Evolutionary conservation across 768 basidiomycete genomes (phyloP), one percentile per base, ranked within the genome.

Genomic region (Leccinum longicurvipes): DNA sequence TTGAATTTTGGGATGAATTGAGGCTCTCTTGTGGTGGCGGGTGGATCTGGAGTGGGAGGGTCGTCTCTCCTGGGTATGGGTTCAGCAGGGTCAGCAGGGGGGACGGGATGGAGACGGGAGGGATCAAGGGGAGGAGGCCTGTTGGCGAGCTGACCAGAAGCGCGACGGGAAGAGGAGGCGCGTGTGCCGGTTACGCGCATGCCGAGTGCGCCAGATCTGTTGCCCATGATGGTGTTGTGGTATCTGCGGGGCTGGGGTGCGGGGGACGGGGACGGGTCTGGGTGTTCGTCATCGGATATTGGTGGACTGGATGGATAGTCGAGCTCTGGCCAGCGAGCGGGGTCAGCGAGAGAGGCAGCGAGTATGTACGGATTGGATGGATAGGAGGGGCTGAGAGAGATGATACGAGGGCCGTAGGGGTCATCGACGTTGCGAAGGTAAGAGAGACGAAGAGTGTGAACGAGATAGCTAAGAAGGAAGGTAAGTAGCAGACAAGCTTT

Each of bases 341-440:
- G 64, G 69, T 98, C 93, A 3, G 91, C 85, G 29, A 95, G 82
- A 3, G 85, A 85, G 0, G 91, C 81, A 7, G 89, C 87, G 51
- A 83, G 76, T 63, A 95, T 85, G 70, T 94, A 93, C 1, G 91
- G 87, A 67, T 95, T 96, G 12, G 85, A 78, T 17, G 83, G 74
- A 75, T 92, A 89, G 0, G 84, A 79, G 0, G 88, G 87, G 66
- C 87, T 85, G 49, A 95, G 77, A 6, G 91, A 83, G 63, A 97
- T 86, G 65, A 96, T 78, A 28, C 92, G 82, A 0, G 85, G 74
- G 14, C 89, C 89, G 65, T 94, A 91, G 1, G 87, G 85, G 65
- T 97, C 94, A 55, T 93, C 89, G 39, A 93, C 84, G 62, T 87
- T 84, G 57, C 93, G 88, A n/a, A 98, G 78, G 67, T 94, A 93